These are phyloP conservation scores for Chaetomium sp. DNA, from an alignment of 2,329 filamentous ascomycete species.

Conservation along the genomic window DNA sequence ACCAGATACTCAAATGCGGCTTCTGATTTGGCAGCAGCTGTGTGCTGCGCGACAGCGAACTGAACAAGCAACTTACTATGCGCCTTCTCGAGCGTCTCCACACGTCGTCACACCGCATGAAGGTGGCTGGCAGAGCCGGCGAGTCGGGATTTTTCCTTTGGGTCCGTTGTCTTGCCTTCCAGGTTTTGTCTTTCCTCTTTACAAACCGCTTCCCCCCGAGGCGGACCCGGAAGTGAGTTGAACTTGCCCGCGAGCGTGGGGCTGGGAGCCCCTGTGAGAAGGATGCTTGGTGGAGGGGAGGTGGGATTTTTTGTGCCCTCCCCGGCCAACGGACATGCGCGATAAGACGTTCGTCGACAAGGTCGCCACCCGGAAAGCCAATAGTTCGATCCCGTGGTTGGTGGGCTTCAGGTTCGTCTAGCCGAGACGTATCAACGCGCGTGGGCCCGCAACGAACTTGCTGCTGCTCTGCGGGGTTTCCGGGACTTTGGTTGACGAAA, in stretches of 20 bases:
- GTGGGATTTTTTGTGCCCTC: neutral
- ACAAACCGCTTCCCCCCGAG: neutral
- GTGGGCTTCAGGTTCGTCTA: neutral
- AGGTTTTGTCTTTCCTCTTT: neutral
- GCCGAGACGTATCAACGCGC: constrained; percentile 1
- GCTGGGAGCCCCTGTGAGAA: neutral
- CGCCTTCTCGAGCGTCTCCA: neutral
- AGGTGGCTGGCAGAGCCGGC: neutral
- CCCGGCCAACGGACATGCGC: neutral
- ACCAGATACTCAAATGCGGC: constrained; percentile 11
- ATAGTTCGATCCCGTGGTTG: constrained; percentile 4
- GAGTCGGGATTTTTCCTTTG: neutral
- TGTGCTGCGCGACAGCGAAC: neutral
- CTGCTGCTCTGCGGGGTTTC: constrained; percentile 11
- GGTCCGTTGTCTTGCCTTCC: neutral
- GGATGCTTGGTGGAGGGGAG: neutral
- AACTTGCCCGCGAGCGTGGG: neutral
- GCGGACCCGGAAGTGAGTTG: neutral
- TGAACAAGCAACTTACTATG: neutral
- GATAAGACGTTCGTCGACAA: neutral
- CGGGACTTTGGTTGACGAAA: constrained; percentile 9
- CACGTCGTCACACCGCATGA: constrained; percentile 3
- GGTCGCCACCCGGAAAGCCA: neutral
- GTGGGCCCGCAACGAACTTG: constrained; percentile 8
- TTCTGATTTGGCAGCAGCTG: neutral